These are phyloP conservation scores for Diaporthe velutina DNA, from an alignment of 2,329 filamentous ascomycete species.

Conservation along the genomic window DNA sequence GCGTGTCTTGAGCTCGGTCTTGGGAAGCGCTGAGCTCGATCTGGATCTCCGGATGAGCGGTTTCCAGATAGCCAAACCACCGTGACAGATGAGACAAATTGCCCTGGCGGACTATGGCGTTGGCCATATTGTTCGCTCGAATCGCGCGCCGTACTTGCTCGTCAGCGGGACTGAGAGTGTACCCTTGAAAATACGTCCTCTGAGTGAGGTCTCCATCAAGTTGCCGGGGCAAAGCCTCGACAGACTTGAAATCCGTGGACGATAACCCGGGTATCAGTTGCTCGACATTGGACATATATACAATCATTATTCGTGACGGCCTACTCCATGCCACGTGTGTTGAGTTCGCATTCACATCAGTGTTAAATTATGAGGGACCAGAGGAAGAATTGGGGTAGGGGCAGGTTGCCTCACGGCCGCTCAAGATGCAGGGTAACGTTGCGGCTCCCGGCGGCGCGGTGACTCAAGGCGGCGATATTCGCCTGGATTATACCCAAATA, in stretches of 20 bases:
- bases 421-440: neutral
- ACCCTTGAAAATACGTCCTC: slow-evolving; percentile 87
- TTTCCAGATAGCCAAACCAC: slow-evolving; percentile 90
- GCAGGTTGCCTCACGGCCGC: too few relatives aligned
- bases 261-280: slow-evolving; percentile 43
- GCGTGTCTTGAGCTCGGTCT: slow-evolving; percentile 76
- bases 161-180: slow-evolving; percentile 81
- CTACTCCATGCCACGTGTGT: neutral
- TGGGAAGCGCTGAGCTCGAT: slow-evolving; percentile 77
- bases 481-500: neutral
- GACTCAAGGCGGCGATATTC: neutral
- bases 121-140: slow-evolving; percentile 85
- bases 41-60: slow-evolving; percentile 81
- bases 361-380: too few relatives aligned
- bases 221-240: slow-evolving; percentile 79
- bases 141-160: slow-evolving; percentile 86
- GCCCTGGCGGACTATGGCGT: slow-evolving; percentile 83
- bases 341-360: neutral
- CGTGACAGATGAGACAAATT: slow-evolving; percentile 81
- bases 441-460: neutral
- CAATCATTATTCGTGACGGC: neutral
- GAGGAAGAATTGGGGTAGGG: too few relatives aligned
- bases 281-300: neutral
- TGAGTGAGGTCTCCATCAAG: slow-evolving; percentile 91
- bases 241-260: slow-evolving; percentile 81